Evolutionary conservation across 768 basidiomycete species (phyloP), one percentile per base, ranked within the genome.

Genomic region (Infundibulicybe gibba): DNA sequence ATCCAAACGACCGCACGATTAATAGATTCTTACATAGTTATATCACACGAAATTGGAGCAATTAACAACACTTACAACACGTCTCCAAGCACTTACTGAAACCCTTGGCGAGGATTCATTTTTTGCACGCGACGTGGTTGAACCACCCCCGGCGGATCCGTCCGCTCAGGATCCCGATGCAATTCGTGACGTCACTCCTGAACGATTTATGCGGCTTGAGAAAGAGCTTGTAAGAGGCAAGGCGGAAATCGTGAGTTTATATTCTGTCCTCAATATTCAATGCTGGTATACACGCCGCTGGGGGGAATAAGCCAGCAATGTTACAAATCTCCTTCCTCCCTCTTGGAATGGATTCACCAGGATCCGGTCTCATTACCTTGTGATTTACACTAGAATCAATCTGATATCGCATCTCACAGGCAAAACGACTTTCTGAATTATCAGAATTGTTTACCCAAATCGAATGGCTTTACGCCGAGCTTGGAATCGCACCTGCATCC

Each of bases 161-260:
- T 59, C 61, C 43, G 44, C 48, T 15, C 47, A 63, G 3, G 70
- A 72, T 32, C 50, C 61, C 2, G 62, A 67, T 30, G 68, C 76
- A 5, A 74, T 79, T 56, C 72, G 78, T 17, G 87, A 94, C 55
- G 87, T 93, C 13, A 85, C 83, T 10, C 84, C 87, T 0, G 90
- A 93, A 53, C 77, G 87, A 11, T 90, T 94, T 58, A 74, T 80
- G 40, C 84, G 72, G 55, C 69, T 94, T 5, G 90, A 94, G 71
- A 86, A 88, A 60, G 90, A 94, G 57, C 76, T 93, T 14, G 83
- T 88, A 9, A 74, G 86, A 44, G 90, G 89, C 10, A 92, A 92
- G 64, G 77, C 79, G n/a, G 92, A 94, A 77, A 76, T 91, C 45
- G 87, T 91, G 55, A 58, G 87, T 72, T 25, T n/a, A 34, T 25